Percentiles rank a stretch among this genome's conserved stretches.
Conservation (phyloP, 306 rosid species). For the Castanea mollissima region DNA sequence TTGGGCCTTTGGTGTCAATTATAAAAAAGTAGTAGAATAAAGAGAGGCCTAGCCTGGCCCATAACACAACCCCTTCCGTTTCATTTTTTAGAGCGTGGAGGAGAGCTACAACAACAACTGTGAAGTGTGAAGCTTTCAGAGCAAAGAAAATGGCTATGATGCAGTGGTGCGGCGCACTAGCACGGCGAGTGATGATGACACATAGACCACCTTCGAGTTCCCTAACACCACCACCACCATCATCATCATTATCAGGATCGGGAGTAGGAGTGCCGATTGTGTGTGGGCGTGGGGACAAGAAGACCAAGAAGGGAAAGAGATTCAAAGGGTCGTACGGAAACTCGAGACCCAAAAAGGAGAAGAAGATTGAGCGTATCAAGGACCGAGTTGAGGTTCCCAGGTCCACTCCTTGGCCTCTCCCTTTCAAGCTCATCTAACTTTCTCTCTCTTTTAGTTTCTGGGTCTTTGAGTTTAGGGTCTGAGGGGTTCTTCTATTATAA, state of each 20-base stretch:
- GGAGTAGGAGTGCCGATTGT: slow-evolving; percentile 36
- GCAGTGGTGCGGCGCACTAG: slow-evolving; percentile 59
- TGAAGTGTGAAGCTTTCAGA: too few species aligned
- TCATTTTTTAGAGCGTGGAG: neutral
- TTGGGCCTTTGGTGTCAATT: too few species aligned
- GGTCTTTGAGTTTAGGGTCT: slow-evolving; percentile 19
- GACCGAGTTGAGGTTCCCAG: slow-evolving; percentile 93
- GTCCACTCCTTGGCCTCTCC: slow-evolving; percentile 99
- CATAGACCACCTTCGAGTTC: slow-evolving; percentile 19
- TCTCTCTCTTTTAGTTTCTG: neutral
- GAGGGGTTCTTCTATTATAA: neutral
- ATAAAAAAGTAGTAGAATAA: neutral
- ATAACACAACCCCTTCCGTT: neutral
- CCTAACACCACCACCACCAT: neutral
- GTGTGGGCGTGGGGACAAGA: slow-evolving; percentile 93
- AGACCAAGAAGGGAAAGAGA: slow-evolving; percentile 86
- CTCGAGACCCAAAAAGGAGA: slow-evolving; percentile 80
- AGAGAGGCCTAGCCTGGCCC: neutral
- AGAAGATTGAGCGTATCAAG: slow-evolving; percentile 87
- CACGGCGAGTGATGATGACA: slow-evolving; percentile 45
- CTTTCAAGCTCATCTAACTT: slow-evolving; percentile 82
- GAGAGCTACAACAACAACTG: too few species aligned
- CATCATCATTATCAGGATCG: too few species aligned
- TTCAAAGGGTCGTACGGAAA: slow-evolving; percentile 92
- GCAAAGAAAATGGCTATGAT: slow-evolving; percentile 42